A percentile compares a stretch with the other conserved stretches of the same genome.
phyloP scores from a whole-genome alignment of 352 stramenopile species.

The Elongisporangium anandrum region DNA sequence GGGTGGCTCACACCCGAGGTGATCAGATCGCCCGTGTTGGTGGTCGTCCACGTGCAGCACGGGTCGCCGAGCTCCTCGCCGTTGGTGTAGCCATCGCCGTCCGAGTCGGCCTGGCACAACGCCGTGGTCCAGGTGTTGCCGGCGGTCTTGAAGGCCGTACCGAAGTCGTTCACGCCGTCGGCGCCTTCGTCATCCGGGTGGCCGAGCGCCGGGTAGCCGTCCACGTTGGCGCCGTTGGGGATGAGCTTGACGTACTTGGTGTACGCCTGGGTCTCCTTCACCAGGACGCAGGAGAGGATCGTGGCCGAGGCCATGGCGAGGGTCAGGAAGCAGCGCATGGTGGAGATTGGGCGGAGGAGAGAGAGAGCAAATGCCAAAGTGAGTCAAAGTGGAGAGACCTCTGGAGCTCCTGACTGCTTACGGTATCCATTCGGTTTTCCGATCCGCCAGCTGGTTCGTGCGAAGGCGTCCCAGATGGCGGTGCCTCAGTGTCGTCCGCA shows the following conservation, averaged over 20 bases:
- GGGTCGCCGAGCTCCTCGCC: constrained; percentile 82
- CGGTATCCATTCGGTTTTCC: no score
- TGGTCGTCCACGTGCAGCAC: constrained; percentile 71
- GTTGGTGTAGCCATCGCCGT: constrained; percentile 85
- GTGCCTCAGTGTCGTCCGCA: no score
- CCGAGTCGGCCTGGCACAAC: constrained; percentile 65
- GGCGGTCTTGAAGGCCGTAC: constrained; percentile 45
- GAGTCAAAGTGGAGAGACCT: no score
- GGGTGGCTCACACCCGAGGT: constrained; percentile 59
- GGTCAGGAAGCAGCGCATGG: no score
- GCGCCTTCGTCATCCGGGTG: constrained; percentile 41
- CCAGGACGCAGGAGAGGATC: no score
- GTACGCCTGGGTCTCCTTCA: no score
- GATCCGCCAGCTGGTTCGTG: no score
- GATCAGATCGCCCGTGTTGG: constrained; percentile 38
- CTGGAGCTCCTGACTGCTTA: no score
- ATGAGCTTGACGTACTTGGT: constrained; percentile 30
- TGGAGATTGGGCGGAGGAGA: no score
- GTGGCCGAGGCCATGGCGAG: no score
- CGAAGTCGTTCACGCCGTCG: constrained; percentile 60
- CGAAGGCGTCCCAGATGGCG: no score
- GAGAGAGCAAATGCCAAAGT: no score
- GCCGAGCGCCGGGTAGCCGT: constrained; percentile 36
- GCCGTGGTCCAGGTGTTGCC: constrained; percentile 37
- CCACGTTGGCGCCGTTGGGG: constrained; percentile 52